phyloP scores from a whole-genome alignment of 305 asterid species.

The Ilex paraguariensis region DNA sequence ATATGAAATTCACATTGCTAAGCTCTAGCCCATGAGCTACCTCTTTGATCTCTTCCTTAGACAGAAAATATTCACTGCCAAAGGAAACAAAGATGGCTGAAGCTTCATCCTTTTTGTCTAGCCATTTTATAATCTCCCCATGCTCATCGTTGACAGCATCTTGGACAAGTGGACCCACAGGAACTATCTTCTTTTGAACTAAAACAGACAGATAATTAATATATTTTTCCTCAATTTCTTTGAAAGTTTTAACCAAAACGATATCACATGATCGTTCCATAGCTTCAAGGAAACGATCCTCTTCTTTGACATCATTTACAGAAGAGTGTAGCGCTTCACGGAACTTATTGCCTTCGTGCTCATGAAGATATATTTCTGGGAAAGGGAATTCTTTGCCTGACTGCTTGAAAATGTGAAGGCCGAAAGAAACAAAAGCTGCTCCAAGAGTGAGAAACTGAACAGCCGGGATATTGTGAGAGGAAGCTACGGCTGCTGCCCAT shows the following conservation, averaged over 20 bases:
- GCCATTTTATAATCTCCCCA: background rate
- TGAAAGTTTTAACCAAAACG: slow-evolving; percentile 8
- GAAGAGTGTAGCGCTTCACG: background rate
- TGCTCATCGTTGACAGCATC: background rate
- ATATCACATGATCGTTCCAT: slow-evolving; percentile 6
- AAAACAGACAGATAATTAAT: slow-evolving; percentile 10
- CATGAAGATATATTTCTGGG: background rate
- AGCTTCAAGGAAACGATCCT: background rate
- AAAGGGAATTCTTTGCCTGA: background rate
- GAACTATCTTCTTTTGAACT: slow-evolving; percentile 5
- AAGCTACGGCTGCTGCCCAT: background rate
- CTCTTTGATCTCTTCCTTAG: background rate
- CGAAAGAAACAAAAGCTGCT: background rate
- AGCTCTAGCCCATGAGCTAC: slow-evolving; percentile 11
- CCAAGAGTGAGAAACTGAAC: background rate
- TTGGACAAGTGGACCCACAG: slow-evolving; percentile 12
- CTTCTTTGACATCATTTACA: background rate
- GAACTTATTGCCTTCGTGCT: background rate
- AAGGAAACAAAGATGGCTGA: slow-evolving; percentile 12
- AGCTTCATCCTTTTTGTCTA: slow-evolving; percentile 1
- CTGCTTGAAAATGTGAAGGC: background rate
- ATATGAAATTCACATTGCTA: slow-evolving; percentile 15
- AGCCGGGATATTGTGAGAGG: background rate
- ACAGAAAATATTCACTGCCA: slow-evolving; percentile 11
- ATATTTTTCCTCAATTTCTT: slow-evolving; percentile 20